Percentiles rank a stretch among this genome's conserved stretches.
phyloP scores from a whole-genome alignment of 495 filamentous ascomycete genomes.

The Aspergillus ostianus region DNA sequence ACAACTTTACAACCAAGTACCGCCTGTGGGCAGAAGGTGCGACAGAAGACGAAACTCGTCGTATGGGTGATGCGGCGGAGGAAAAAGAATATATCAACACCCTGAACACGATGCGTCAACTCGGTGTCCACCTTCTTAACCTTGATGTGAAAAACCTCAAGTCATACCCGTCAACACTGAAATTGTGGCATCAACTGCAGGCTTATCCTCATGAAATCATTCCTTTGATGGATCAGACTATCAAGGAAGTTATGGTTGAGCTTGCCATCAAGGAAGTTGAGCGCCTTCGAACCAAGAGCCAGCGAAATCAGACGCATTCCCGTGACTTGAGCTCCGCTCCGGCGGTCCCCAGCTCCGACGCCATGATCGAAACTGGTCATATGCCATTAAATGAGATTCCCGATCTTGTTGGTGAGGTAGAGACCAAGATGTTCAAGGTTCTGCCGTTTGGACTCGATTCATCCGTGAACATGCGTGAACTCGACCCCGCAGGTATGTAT shows the following conservation, averaged over 20 bases:
- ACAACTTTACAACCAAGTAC: conserved; percentile 88
- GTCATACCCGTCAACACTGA: conserved; percentile 85
- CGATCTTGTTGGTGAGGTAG: conserved; percentile 62
- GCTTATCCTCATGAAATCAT: conserved; percentile 94
- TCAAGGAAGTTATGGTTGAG: conserved; percentile 93
- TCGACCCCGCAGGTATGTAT: conserved; percentile 74
- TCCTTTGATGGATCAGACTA: conserved; percentile 89
- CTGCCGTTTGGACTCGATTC: conserved; percentile 87
- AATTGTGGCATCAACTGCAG: conserved; percentile 92
- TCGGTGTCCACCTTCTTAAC: conserved; percentile 80
- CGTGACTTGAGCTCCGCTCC: conserved; percentile 67
- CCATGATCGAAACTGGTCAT: conserved; percentile 42
- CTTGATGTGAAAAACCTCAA: conserved; percentile 88
- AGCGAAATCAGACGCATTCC: conserved; percentile 42
- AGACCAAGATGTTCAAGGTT: conserved; percentile 75
- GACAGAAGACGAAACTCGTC: conserved; percentile 68
- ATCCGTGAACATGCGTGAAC: conserved; percentile 87
- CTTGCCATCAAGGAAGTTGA: conserved; percentile 80
- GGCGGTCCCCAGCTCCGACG: conserved; percentile 72
- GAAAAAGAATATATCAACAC: conserved; percentile 79
- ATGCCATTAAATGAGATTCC: conserved; percentile 46
- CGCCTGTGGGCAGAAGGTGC: conserved; percentile 85
- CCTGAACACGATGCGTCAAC: conserved; percentile 83
- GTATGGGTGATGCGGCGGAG: conserved; percentile 56
- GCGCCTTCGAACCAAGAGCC: conserved; percentile 58